Evolutionary conservation across 345 rosid genomes (phyloP), one percentile per base, ranked within the genome.

Genomic region (Abelmoschus esculentus): DNA sequence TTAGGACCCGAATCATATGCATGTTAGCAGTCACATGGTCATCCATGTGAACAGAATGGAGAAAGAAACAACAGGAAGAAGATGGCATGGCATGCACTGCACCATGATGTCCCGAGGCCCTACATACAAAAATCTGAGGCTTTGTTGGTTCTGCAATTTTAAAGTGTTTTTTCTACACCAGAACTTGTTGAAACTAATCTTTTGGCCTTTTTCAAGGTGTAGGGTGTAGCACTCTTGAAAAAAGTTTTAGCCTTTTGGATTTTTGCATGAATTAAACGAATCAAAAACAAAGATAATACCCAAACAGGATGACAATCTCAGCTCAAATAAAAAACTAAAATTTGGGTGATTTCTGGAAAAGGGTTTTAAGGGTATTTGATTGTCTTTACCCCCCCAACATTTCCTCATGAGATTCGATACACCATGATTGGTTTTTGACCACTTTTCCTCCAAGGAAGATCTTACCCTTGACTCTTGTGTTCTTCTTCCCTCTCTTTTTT

Each of bases 351-450:
- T 54, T 42, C 34, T 8, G 2, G 65, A 72, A 71, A 40, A 40
- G 61, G 54, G 70, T 65, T 73, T 56, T 22, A 67, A 63, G 77
- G 77, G 38, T 75, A 68, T 71, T 61, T 82, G 77, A 82, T 81
- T 80, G 76, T 75, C 84, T 71, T 75, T 29, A 52, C 78, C 31
- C 67, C 31, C 67, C 89, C 83, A 85, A 80, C 86, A 90, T 63
- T 79, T 80, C 81, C 86, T 83, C 89, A 83, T 84, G 90, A 89
- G 82, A 83, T 71, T 89, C 85, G 66, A 74, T 83, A 83, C 84
- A 72, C 63, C 84, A 83, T 88, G 79, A 88, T 91, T 91, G 90
- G 84, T 47, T 86, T 53, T 91, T 91, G 97, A 89, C 93, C 72
- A 82, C 96, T 81, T 89, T 82, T 74, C 70, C 65, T 76, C 76